Percentiles rank a stretch among this genome's conserved stretches.
Conservation (phyloP, 371 early-diverging fungal genomes). For the Mortierella sp. region DNA sequence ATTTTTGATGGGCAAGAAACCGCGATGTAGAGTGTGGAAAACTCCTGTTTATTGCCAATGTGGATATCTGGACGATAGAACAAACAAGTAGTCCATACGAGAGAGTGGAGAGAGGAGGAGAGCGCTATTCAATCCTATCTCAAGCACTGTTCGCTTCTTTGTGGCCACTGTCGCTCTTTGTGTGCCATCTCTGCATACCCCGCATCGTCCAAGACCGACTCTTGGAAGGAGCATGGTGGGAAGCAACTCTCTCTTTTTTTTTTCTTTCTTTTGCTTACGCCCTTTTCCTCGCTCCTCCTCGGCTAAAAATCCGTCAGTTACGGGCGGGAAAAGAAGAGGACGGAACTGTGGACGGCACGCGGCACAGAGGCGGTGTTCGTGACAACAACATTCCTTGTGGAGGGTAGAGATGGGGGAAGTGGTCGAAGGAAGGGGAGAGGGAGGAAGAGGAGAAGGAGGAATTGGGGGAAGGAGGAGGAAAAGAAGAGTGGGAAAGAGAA, state of each 20-base stretch:
- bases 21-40: too few relatives aligned
- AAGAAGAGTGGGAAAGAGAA: neutral
- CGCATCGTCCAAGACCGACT: neutral
- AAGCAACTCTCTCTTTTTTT: neutral
- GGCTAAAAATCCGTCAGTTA: too few relatives aligned
- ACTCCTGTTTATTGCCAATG: too few relatives aligned
- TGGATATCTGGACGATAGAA: too few relatives aligned
- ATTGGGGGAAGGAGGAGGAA: neutral
- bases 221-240: neutral
- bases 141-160: neutral
- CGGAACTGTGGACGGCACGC: neutral
- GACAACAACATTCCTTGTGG: neutral
- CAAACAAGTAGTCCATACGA: too few relatives aligned
- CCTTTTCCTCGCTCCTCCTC: too few relatives aligned
- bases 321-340: neutral
- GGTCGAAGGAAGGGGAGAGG: slow-evolving; percentile 6
- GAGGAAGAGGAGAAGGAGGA: slow-evolving; percentile 7
- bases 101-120: too few relatives aligned
- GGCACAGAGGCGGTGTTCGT: slow-evolving; percentile 1
- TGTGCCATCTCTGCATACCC: neutral
- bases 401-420: neutral
- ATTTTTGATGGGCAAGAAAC: too few relatives aligned
- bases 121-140: neutral
- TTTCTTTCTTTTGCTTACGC: neutral
- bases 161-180: neutral